A percentile compares a stretch with the other conserved stretches of the same genome.
These are phyloP conservation scores for Rhynchospora breviuscula DNA, from an alignment of 176 grass and related monocot species.

Conservation along the genomic window DNA sequence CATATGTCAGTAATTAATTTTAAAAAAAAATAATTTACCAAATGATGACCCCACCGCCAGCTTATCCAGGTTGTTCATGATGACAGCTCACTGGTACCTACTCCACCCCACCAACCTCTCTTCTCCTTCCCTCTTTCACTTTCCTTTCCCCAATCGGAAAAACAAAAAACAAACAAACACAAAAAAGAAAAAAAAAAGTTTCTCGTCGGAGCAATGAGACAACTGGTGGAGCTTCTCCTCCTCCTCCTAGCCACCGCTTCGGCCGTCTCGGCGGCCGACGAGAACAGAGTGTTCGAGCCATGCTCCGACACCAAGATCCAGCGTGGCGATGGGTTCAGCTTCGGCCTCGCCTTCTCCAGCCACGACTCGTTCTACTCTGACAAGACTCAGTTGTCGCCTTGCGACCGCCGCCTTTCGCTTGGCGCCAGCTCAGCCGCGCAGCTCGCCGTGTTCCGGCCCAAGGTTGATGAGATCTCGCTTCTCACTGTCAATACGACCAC, in stretches of 20 bases:
- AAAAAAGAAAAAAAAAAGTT: background rate
- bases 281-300: conserved; percentile 59
- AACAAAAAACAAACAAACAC: background rate
- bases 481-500: conserved; percentile 93
- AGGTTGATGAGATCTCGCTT: conserved; percentile 95
- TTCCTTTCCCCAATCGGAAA: conserved; percentile 14
- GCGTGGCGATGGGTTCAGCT: conserved; percentile 83
- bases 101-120: background rate
- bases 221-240: background rate
- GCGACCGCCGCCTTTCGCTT: conserved; percentile 83
- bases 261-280: conserved; percentile 27
- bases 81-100: conserved; percentile 15
- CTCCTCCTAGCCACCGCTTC: background rate
- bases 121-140: background rate
- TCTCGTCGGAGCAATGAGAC: background rate
- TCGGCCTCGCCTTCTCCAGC: conserved; percentile 68
- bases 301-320: conserved; percentile 79
- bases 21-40: too few species aligned
- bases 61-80: conserved; percentile 1
- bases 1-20: too few species aligned
- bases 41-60: background rate
- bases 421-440: conserved; percentile 30
- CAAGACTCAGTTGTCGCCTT: conserved; percentile 68
- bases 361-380: conserved; percentile 50
- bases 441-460: conserved; percentile 92